Evolutionary conservation across 495 filamentous ascomycete species (phyloP), one percentile per base, ranked within the genome.

Genomic region (Daldinia decipiens): DNA sequence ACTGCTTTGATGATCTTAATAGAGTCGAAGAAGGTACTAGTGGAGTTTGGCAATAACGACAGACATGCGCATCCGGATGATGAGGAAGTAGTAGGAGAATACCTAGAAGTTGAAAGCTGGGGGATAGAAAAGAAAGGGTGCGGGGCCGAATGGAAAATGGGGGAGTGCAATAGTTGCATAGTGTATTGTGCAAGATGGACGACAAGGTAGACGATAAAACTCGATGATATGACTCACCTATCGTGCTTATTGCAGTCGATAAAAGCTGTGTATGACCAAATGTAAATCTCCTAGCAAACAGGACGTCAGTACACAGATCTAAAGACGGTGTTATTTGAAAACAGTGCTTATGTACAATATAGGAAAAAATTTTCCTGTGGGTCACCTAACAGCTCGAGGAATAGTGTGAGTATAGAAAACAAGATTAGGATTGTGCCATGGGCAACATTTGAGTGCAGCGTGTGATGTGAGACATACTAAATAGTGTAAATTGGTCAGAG

Each of bases 161-260:
- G 26, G 24, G 3, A 53, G 50, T 53, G 5, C 29, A 24, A 12
- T 31, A 53, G 24, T 15, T 31, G 50, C 50, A 53, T 13, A 31
- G 50, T 53, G 21, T 17, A 24, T 31, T 31, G 8, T 29, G 24
- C 24, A 53, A n/a, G 26, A 27, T 53, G 27, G 50, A 53, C 50
- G 50, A 53, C 50, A 31, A 53, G 24, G 50, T 53, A 29, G 19
- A 53, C 50, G 50, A 53, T 29, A 53, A 47, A 53, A 53, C 26
- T 31, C 17, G 11, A 3, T 7, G 8, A n/a, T 15, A 9, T 15
- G 26, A 53, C 50, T 31, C 50, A 53, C 50, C 50, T 53, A 31
- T 29, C 3, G 21, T n/a, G 12, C 26, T n/a, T 29, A 31, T 53
- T 53, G 26, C 6, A 11, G 13, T 53, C 7, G 15, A 31, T 53